Percentiles rank a stretch among this genome's conserved stretches.
These are phyloP conservation scores for Cystobasidium pallidum DNA, from an alignment of 1,284 basidiomycete genomes.

Conservation along the genomic window DNA sequence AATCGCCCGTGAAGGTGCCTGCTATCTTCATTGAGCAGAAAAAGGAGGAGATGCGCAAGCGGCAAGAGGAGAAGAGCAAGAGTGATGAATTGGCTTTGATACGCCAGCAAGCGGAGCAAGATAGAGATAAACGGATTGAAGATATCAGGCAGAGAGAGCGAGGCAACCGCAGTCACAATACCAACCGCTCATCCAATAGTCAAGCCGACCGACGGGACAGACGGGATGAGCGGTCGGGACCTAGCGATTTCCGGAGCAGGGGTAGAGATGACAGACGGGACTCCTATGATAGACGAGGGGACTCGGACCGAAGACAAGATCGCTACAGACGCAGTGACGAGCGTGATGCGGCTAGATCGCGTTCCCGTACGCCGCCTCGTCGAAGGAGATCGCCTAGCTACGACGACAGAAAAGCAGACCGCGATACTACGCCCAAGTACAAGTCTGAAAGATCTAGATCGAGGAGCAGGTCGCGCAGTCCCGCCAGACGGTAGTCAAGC, in stretches of 20 bases:
- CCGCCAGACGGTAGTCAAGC: not conserved
- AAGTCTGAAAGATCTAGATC: conserved; percentile 13
- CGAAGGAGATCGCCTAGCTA: conserved; percentile 14
- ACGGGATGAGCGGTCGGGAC: conserved; percentile 43
- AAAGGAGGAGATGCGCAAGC: conserved; percentile 84
- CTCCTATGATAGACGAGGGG: conserved; percentile 58
- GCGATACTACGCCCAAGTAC: conserved; percentile 6
- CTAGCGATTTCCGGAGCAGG: conserved; percentile 52
- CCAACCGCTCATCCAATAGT: conserved; percentile 55
- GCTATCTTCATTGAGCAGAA: conserved; percentile 93
- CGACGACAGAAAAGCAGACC: conserved; percentile 20
- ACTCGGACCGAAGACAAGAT: conserved; percentile 59
- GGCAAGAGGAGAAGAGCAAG: conserved; percentile 69
- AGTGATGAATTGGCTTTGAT: conserved; percentile 66
- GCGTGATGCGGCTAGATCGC: conserved; percentile 12
- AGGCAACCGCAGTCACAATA: conserved; percentile 26
- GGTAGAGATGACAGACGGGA: conserved; percentile 58
- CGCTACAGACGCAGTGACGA: conserved; percentile 49
- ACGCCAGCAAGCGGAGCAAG: conserved; percentile 61
- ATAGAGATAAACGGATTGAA: conserved; percentile 55
- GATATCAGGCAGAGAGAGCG: conserved; percentile 51
- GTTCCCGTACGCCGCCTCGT: conserved; percentile 30
- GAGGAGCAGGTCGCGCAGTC: conserved; percentile 8
- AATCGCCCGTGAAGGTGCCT: conserved; percentile 85
- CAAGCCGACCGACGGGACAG: conserved; percentile 49